Conservation (phyloP, 352 stramenopile species). For the Phytophthora niederhauseri region DNA sequence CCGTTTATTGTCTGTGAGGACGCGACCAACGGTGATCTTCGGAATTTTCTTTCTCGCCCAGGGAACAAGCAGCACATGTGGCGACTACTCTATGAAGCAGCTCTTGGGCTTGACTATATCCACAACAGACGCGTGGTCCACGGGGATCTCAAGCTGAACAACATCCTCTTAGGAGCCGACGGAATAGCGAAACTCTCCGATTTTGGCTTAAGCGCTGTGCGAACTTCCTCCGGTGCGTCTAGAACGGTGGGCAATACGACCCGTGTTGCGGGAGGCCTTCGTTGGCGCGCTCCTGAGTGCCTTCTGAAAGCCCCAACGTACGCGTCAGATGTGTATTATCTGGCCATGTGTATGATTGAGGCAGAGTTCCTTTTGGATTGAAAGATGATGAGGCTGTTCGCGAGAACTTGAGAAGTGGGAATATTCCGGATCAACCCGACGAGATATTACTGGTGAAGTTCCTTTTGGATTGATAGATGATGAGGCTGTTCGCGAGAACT, state of each 20-base stretch:
- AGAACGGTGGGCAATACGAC: not conserved
- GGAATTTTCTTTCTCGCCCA: constrained; percentile 10
- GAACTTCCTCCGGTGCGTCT: not conserved
- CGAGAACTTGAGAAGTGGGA: not conserved
- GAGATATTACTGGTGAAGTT: too few species aligned
- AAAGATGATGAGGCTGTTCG: not conserved
- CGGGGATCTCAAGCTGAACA: not conserved
- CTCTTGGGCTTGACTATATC: constrained; percentile 26
- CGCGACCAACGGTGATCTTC: constrained; percentile 20
- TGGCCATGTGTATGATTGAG: not conserved
- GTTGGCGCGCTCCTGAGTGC: not conserved
- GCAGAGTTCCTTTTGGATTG: not conserved
- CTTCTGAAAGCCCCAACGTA: not conserved
- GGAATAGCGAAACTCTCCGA: not conserved
- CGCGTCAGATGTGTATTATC: not conserved
- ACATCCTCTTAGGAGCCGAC: not conserved
- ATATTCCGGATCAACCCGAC: not conserved
- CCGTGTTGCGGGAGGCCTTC: too few species aligned
- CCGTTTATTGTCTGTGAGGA: constrained; percentile 37
- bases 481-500: too few species aligned
- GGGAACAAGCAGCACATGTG: constrained; percentile 22
- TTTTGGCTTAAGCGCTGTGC: not conserved
- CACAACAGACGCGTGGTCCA: not conserved
- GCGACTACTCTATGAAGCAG: constrained; percentile 33
- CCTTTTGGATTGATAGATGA: too few species aligned